Base-by-base conservation (phyloP, 2,329 filamentous ascomycete genomes). In the Nectriaceae sp. region DNA sequence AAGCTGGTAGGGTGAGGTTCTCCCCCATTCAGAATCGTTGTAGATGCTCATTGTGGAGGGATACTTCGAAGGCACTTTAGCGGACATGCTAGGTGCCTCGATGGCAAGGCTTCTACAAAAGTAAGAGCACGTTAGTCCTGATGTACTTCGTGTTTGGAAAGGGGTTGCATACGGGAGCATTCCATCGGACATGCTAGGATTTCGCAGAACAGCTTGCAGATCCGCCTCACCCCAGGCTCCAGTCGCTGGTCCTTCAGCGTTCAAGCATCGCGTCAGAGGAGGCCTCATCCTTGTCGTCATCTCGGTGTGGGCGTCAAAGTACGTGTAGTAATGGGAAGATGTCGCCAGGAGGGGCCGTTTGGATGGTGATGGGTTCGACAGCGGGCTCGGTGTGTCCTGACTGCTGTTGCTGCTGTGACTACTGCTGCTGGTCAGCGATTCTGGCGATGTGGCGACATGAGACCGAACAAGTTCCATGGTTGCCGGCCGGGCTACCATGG, bases 321-420 rank as follows among this genome's bases (percentile, higher is more conserved):
- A 57, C 10, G 26, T 15, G n/a, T n/a, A n/a, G n/a, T n/a, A n/a
- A n/a, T n/a, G n/a, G n/a, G n/a, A n/a, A n/a, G n/a, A n/a, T n/a
- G n/a, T n/a, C 6, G 42, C 36, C 18, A 22, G 5, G 18, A 16
- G 20, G 38, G 20, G 21, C 18, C 15, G 3, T 13, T 11, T 3
- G 20, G 21, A n/a, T 13, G 20, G 18, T 11, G 18, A 29, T 6
- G 24, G 6, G 24, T 29, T 13, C 6, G 24, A 29, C 13, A 29
- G 24, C 6, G 13, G 6, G 24, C 24, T 29, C 24, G 6, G 24
- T n/a, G n/a, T n/a, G n/a, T n/a, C n/a, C n/a, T n/a, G n/a, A n/a
- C 10, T 48, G 48, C 13, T 45, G 60, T 40, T 60, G 58, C 39
- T 52, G 45, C 1, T 56, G 56, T 3, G 54, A 56, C 19, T 47